A percentile compares a stretch with the other conserved stretches of the same genome.
Evolutionary conservation across 2,329 filamentous ascomycete species (phyloP).

Genomic region (Alternaria viburni): DNA sequence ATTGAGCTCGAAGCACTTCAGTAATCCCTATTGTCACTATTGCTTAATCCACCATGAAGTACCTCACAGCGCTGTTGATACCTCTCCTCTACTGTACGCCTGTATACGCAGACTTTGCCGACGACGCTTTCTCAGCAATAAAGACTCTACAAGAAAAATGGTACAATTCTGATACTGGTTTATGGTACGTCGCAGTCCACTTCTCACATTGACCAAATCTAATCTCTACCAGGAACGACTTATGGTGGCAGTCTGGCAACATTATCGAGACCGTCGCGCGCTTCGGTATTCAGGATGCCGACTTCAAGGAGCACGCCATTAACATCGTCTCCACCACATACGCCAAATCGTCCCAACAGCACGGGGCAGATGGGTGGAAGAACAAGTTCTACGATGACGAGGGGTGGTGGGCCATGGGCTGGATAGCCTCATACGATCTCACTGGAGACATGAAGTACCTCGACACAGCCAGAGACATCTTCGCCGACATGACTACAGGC

Average conservation of each 20-base stretch:
- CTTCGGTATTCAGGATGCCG: slow-evolving; percentile 36
- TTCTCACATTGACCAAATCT: neutral
- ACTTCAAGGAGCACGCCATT: slow-evolving; percentile 36
- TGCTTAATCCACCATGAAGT: slow-evolving; percentile 28
- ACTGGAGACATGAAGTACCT: slow-evolving; percentile 62
- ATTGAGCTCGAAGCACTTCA: neutral
- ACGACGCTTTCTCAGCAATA: slow-evolving; percentile 36
- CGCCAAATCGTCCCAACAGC: slow-evolving; percentile 36
- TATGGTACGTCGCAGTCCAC: slow-evolving; percentile 34
- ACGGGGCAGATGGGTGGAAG: slow-evolving; percentile 48
- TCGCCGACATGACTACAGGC: slow-evolving; percentile 63
- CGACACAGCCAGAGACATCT: slow-evolving; percentile 59
- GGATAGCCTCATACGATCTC: slow-evolving; percentile 64
- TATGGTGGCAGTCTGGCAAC: slow-evolving; percentile 50
- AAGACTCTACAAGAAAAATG: slow-evolving; percentile 40
- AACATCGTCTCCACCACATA: slow-evolving; percentile 44
- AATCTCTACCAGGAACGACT: slow-evolving; percentile 18
- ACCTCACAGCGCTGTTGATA: slow-evolving; percentile 15
- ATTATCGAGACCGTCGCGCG: slow-evolving; percentile 43
- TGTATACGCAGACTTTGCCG: slow-evolving; percentile 31
- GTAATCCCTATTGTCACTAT: neutral
- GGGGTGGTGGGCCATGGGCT: slow-evolving; percentile 68
- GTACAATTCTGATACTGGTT: slow-evolving; percentile 41
- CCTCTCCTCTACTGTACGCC: slow-evolving; percentile 18
- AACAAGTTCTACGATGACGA: slow-evolving; percentile 67